phyloP scores from a whole-genome alignment of 1,284 basidiomycete species.

The Microbotryum lychnidis-dioicae region DNA sequence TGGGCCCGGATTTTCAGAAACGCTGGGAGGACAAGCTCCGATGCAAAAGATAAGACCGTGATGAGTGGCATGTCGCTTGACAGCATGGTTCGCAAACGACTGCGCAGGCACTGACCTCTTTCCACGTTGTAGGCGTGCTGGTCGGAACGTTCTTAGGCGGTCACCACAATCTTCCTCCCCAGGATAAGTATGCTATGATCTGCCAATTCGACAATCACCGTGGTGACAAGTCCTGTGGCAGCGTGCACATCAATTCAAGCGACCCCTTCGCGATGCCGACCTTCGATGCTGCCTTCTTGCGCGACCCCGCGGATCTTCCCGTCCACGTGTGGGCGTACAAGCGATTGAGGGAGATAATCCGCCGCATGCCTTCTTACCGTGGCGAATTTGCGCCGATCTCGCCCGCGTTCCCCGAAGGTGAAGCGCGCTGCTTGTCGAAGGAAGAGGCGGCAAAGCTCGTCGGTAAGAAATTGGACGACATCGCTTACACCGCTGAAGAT shows the following conservation, averaged over 20 bases:
- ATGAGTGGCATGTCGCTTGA: slow-evolving; percentile 42
- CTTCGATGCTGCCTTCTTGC: slow-evolving; percentile 31
- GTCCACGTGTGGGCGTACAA: slow-evolving; percentile 54
- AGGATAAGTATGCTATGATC: slow-evolving; percentile 7
- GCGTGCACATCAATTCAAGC: slow-evolving; percentile 30
- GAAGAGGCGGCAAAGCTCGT: slow-evolving; percentile 37
- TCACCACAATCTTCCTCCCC: slow-evolving; percentile 5
- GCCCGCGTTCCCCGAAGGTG: slow-evolving; percentile 48
- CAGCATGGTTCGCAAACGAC: no score
- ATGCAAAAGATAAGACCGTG: slow-evolving; percentile 66
- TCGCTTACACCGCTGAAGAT: slow-evolving; percentile 52
- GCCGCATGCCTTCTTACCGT: slow-evolving; percentile 52
- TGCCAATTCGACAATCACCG: slow-evolving; percentile 42
- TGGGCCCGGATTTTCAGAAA: slow-evolving; percentile 58
- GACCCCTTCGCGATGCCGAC: slow-evolving; percentile 29
- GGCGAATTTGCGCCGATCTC: slow-evolving; percentile 45
- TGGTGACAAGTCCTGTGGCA: slow-evolving; percentile 22
- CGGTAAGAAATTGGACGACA: slow-evolving; percentile 44
- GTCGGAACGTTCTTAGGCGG: slow-evolving; percentile 8
- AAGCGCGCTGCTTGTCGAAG: slow-evolving; percentile 41
- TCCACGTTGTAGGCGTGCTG: slow-evolving; percentile 7
- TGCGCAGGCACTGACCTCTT: no score
- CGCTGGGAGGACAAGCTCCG: slow-evolving; percentile 61
- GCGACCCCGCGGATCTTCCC: slow-evolving; percentile 46
- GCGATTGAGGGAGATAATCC: slow-evolving; percentile 48